Base-by-base conservation (phyloP, 208 protist species). In the Angomonas deanei region DNA sequence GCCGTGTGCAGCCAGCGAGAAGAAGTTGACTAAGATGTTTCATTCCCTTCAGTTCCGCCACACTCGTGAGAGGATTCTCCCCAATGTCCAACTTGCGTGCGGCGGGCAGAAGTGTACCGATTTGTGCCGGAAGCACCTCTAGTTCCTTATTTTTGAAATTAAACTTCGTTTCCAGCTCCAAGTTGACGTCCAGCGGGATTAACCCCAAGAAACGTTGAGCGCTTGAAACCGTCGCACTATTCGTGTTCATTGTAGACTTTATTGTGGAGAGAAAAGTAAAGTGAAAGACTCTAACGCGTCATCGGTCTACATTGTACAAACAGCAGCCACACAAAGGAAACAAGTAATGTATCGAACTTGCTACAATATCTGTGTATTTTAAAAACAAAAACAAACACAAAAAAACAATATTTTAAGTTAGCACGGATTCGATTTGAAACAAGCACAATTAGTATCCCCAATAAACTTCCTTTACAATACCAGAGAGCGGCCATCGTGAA, bases 401-500 rank as follows among this genome's bases (percentile, higher is more conserved):
- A 15, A 15, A 42, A 42, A 42, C 34, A 42, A 42, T n/a, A 42
- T n/a, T n/a, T n/a, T n/a, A n/a, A n/a, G n/a, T n/a, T n/a, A n/a
- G n/a, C n/a, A n/a, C n/a, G n/a, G n/a, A n/a, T n/a, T n/a, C n/a
- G n/a, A n/a, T n/a, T n/a, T n/a, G n/a, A n/a, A n/a, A n/a, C n/a
- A n/a, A n/a, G n/a, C n/a, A n/a, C n/a, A n/a, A n/a, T n/a, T n/a
- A n/a, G n/a, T n/a, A n/a, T n/a, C n/a, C n/a, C n/a, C n/a, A n/a
- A n/a, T n/a, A n/a, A 39, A 17, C 34, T 39, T 39, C 5, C 34
- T 50, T 60, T 89, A 93, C 33, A 93, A 66, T 59, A 93, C 86
- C 48, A 93, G 57, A 11, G 86, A 93, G 23, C 86, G 83, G 47
- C 86, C 86, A 71, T 93, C 86, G 61, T 93, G 81, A 17, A 82